These are phyloP conservation scores for Huiozyma sinensis DNA, from an alignment of 805 yeast species.

Conservation along the genomic window DNA sequence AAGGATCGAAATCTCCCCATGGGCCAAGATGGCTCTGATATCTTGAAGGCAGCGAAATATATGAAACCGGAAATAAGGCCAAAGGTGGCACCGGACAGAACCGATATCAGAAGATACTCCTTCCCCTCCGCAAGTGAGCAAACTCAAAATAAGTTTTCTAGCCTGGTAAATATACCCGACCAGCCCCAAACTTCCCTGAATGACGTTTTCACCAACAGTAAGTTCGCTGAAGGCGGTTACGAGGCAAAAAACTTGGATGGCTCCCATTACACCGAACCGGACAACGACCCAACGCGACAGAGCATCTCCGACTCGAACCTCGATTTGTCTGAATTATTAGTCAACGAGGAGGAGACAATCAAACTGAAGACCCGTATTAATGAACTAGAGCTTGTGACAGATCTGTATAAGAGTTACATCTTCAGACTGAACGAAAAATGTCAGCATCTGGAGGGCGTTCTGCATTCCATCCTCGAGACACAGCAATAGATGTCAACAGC, in stretches of 20 bases:
- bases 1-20: no score
- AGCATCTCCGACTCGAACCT: background rate
- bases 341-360: constrained; percentile 25
- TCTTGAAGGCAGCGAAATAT: constrained; percentile 1
- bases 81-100: background rate
- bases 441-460: constrained; percentile 2
- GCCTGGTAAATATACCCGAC: background rate
- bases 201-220: background rate
- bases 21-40: no score
- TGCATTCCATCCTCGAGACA: no score
- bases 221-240: background rate
- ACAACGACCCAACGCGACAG: background rate
- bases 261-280: background rate
- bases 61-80: constrained; percentile 4
- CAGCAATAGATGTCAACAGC: no score
- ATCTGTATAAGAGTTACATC: constrained; percentile 70
- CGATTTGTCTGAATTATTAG: constrained; percentile 7
- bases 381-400: constrained; percentile 85
- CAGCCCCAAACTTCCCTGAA: background rate
- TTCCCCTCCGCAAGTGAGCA: background rate
- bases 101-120: background rate
- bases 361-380: constrained; percentile 64
- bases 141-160: background rate
- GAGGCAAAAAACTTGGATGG: background rate
- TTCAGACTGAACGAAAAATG: constrained; percentile 54